Base-by-base conservation (phyloP, 805 yeast species). In the Ogataea haglerorum region DNA sequence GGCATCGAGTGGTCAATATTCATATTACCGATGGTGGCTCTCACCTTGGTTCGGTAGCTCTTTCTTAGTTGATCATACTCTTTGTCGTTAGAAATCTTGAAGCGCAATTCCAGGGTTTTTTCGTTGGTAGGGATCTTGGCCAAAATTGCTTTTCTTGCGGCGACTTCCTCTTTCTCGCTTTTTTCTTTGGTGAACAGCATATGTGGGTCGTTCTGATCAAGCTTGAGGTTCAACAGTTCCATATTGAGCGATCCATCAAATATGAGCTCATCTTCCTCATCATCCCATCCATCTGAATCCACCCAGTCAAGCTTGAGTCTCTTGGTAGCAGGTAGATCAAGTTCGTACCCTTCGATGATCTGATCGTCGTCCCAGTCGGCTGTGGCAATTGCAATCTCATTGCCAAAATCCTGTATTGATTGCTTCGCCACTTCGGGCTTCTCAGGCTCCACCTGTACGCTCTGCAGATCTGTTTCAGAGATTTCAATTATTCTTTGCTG, bases 1-100 rank as follows among this genome's bases (percentile, higher is more conserved):
- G 96, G 95, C 52, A 80, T 72, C 0, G 97, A 78, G 61, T 93
- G 99, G 55, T 93, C 98, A 47, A 93, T 89, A 36, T 78, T 82
- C 47, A 93, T 70, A 51, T 91, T 87, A 32, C 97, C 95, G 54
- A 93, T 80, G 6, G 95, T 95, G 2, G 96, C 80, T 60, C 99
- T 80, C 26, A 91, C 86, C 68, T 87, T 91, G 28, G 95, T 80
- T 59, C 89, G 95, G 60, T 90, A 89, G 54, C 88, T 90, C 42
- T 80, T 85, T 56, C 84, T 85, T 50, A 93, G 69, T 38, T 83
- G 65, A 43, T 87, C 95, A 61, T 93, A 93, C 30, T 83, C 85
- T 31, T 76, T 74, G 62, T 93, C 99, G 63, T 93, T 93, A 6
- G 97, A 89, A 28, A 91, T 73, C 59, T 86, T 85, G 64, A 85